phyloP scores from a whole-genome alignment of 1,284 basidiomycete species.

The Caloboletus inedulis region DNA sequence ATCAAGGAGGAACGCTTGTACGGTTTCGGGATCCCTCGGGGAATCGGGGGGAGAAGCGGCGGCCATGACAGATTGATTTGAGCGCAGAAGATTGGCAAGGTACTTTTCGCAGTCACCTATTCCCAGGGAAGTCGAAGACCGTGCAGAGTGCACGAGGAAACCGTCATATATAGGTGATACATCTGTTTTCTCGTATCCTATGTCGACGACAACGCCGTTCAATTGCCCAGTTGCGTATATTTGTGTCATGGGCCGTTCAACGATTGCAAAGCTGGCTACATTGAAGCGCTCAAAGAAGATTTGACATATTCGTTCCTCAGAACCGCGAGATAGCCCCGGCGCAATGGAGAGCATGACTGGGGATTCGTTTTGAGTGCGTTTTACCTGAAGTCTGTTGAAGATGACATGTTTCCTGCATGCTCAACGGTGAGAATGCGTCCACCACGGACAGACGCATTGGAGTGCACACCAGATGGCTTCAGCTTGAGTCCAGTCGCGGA shows the following conservation, averaged over 20 bases:
- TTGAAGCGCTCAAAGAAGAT: constrained; percentile 97
- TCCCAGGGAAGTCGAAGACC: constrained; percentile 64
- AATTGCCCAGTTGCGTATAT: constrained; percentile 80
- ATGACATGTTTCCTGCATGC: constrained; percentile 78
- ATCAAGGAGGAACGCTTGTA: constrained; percentile 51
- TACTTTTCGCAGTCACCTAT: constrained; percentile 72
- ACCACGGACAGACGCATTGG: not conserved
- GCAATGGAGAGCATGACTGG: constrained; percentile 77
- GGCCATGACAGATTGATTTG: constrained; percentile 62
- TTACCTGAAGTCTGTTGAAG: constrained; percentile 73
- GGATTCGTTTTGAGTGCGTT: constrained; percentile 84
- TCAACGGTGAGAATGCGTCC: constrained; percentile 4
- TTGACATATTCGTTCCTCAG: constrained; percentile 76
- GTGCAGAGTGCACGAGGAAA: constrained; percentile 58
- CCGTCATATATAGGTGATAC: constrained; percentile 82
- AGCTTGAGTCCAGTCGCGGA: constrained; percentile 86
- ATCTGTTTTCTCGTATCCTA: constrained; percentile 75
- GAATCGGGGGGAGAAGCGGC: constrained; percentile 55
- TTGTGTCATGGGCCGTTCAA: constrained; percentile 83
- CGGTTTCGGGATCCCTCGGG: constrained; percentile 43
- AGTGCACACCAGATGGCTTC: constrained; percentile 80
- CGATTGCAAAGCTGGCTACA: constrained; percentile 78
- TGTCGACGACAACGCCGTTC: constrained; percentile 82
- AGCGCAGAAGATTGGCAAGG: constrained; percentile 68
- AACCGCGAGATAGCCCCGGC: constrained; percentile 67